Percentiles rank a stretch among this genome's conserved stretches.
These are phyloP conservation scores for Candolleomyces aberdarensis DNA, from an alignment of 768 basidiomycete genomes.

Conservation along the genomic window DNA sequence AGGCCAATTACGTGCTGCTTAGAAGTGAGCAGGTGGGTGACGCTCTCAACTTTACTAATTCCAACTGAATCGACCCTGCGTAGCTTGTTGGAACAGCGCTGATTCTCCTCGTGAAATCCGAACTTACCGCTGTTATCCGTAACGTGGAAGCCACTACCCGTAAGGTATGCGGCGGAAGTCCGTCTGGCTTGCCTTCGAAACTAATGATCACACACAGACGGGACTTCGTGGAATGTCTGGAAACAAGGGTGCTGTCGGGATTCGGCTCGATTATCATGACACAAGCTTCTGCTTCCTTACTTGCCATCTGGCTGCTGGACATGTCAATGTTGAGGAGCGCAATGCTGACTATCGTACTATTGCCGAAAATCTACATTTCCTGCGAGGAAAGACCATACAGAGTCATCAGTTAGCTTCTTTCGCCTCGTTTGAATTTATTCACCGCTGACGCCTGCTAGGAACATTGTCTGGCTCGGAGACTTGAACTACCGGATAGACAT, in stretches of 20 bases:
- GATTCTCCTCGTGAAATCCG: slow-evolving; percentile 77
- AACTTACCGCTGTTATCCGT: slow-evolving; percentile 74
- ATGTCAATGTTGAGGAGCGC: slow-evolving; percentile 83
- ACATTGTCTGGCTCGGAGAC: slow-evolving; percentile 92
- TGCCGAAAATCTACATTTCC: slow-evolving; percentile 76
- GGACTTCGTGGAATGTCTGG: slow-evolving; percentile 92
- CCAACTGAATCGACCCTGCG: slow-evolving; percentile 10
- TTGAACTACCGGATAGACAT: slow-evolving; percentile 93
- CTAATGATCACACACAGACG: slow-evolving; percentile 44
- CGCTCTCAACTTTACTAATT: neutral
- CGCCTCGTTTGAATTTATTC: neutral
- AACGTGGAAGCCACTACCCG: slow-evolving; percentile 91
- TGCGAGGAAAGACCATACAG: slow-evolving; percentile 82
- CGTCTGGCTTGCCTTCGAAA: too few relatives aligned
- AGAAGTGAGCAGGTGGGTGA: slow-evolving; percentile 83
- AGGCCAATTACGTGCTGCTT: slow-evolving; percentile 75
- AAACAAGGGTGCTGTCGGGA: slow-evolving; percentile 95
- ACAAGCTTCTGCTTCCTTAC: slow-evolving; percentile 95
- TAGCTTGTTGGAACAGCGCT: slow-evolving; percentile 95
- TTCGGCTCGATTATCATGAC: slow-evolving; percentile 88
- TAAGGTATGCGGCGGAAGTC: slow-evolving; percentile 53
- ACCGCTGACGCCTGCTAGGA: slow-evolving; percentile 42
- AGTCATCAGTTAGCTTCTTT: slow-evolving; percentile 76
- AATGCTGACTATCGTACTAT: slow-evolving; percentile 94
- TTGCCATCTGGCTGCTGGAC: slow-evolving; percentile 96